A percentile compares a stretch with the other conserved stretches of the same genome.
These are phyloP conservation scores for Pseudisothecium myosuroides DNA, from an alignment of 225 moss, liverwort and hornwort genomes.

Conservation along the genomic window DNA sequence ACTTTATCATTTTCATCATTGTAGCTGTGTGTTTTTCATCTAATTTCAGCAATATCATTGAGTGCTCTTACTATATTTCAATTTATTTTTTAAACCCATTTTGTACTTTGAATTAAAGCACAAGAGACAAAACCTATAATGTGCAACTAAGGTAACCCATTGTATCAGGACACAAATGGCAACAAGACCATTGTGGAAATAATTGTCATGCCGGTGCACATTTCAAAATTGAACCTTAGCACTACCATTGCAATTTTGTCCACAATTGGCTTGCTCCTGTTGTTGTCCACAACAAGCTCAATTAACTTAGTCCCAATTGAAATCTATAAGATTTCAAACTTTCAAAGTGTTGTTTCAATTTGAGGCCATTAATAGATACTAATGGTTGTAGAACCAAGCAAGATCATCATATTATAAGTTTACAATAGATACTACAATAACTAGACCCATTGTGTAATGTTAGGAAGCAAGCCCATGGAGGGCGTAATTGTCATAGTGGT, in stretches of 20 bases:
- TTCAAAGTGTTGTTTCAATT: neutral
- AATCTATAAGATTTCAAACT: neutral
- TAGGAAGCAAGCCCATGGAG: fast-evolving
- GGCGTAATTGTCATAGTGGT: neutral
- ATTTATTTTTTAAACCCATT: neutral
- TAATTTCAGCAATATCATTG: neutral
- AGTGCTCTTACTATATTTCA: fast-evolving
- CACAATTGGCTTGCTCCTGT: fast-evolving
- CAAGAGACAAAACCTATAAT: neutral
- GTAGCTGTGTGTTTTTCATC: neutral
- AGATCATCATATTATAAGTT: neutral
- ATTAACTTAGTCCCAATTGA: fast-evolving
- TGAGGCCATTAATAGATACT: neutral
- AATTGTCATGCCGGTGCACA: neutral
- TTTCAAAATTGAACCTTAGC: neutral
- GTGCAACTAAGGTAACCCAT: neutral
- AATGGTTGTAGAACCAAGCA: neutral
- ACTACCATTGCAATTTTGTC: neutral
- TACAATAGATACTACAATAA: neutral
- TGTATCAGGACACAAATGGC: neutral
- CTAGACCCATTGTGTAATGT: neutral
- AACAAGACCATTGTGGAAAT: neutral
- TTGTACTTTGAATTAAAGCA: neutral
- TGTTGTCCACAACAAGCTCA: neutral
- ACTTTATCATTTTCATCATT: neutral